These are phyloP conservation scores for Monilinia fructicola DNA, from an alignment of 2,329 filamentous ascomycete genomes.

Conservation along the genomic window DNA sequence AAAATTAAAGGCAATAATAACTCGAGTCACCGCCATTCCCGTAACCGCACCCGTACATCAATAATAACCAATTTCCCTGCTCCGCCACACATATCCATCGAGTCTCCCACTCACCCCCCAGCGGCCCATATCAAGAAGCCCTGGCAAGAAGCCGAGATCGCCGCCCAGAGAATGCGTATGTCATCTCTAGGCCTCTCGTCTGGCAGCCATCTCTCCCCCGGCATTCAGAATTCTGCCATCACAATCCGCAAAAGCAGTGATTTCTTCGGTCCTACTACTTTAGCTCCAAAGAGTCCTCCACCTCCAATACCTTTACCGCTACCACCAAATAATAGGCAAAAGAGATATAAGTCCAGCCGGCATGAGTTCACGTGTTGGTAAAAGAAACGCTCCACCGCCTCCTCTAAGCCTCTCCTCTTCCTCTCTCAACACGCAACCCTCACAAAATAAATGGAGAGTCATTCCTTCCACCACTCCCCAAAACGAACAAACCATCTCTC, in stretches of 20 bases:
- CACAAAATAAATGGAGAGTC: conserved; percentile 33
- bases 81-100: conserved; percentile 29
- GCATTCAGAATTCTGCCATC: conserved; percentile 4
- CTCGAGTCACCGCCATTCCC: conserved; percentile 8
- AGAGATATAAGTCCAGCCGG: conserved; percentile 5
- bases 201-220: conserved; percentile 1
- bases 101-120: conserved; percentile 22
- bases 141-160: conserved; percentile 36
- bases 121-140: conserved; percentile 21
- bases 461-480: conserved; percentile 3
- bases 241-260: conserved; percentile 19
- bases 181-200: conserved; percentile 20
- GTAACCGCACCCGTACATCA: conserved; percentile 23
- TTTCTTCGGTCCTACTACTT: conserved; percentile 25
- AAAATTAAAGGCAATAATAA: conserved; percentile 30
- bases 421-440: neutral
- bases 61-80: conserved; percentile 25
- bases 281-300: conserved; percentile 32
- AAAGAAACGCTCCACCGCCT: conserved; percentile 9
- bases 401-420: neutral
- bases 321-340: conserved; percentile 33
- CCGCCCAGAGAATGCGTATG: conserved; percentile 27
- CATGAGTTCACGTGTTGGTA: neutral
- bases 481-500: conserved; percentile 28
- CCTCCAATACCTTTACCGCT: conserved; percentile 49